phyloP scores from a whole-genome alignment of 805 yeast genomes.

The Saccharomycopsis amapae region DNA sequence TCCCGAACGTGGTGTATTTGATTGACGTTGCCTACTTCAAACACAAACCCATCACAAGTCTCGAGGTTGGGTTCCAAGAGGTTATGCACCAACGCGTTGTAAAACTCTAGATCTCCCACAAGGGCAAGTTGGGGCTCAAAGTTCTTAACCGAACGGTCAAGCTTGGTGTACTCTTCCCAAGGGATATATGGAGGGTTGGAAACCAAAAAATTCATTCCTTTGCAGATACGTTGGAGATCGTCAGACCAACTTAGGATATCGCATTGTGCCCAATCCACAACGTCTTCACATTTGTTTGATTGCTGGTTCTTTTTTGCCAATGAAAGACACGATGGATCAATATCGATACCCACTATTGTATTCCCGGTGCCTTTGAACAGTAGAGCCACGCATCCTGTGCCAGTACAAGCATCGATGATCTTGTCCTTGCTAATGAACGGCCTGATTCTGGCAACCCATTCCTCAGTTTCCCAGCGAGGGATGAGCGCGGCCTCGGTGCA shows the following conservation, averaged over 20 bases:
- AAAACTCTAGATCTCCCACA: constrained; percentile 72
- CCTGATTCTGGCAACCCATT: constrained; percentile 48
- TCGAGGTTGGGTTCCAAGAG: constrained; percentile 31
- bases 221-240: neutral
- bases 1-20: constrained; percentile 45
- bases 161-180: constrained; percentile 37
- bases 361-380: constrained; percentile 31
- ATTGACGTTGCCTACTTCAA: constrained; percentile 61
- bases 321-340: constrained; percentile 43
- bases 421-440: constrained; percentile 4
- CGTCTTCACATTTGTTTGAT: constrained; percentile 3
- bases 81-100: constrained; percentile 43
- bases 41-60: constrained; percentile 53
- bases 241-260: neutral
- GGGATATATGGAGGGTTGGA: constrained; percentile 94
- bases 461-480: constrained; percentile 95
- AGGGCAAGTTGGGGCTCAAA: constrained; percentile 78
- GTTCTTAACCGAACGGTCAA: constrained; percentile 52
- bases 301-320: constrained; percentile 41
- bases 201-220: constrained; percentile 44
- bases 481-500: constrained; percentile 67
- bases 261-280: neutral
- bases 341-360: constrained; percentile 43
- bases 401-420: constrained; percentile 65
- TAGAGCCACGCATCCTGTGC: constrained; percentile 81